These are phyloP conservation scores for Alternaria triticina DNA, from an alignment of 2,329 filamentous ascomycete species.

Conservation along the genomic window DNA sequence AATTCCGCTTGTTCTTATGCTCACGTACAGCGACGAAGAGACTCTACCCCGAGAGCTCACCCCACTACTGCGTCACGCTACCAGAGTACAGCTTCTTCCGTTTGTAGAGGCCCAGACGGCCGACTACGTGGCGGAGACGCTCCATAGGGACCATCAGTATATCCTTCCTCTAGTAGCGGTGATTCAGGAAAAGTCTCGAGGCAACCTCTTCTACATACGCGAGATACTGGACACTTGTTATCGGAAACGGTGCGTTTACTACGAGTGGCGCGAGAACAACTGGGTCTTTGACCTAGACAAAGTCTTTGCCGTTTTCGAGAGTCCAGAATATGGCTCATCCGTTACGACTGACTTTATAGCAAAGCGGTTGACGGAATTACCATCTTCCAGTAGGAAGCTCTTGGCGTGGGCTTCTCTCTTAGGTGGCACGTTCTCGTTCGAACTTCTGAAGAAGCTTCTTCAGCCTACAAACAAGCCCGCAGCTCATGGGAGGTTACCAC, in stretches of 20 bases:
- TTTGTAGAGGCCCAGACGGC: constrained; percentile 81
- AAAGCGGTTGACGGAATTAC: constrained; percentile 77
- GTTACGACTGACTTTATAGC: constrained; percentile 84
- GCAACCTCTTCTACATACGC: constrained; percentile 89
- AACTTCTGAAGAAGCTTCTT: constrained; percentile 77
- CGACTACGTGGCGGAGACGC: constrained; percentile 80
- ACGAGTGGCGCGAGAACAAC: constrained; percentile 79
- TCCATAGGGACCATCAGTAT: constrained; percentile 74
- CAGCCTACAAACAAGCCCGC: constrained; percentile 66
- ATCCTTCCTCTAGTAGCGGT: constrained; percentile 80
- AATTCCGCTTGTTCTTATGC: constrained; percentile 72
- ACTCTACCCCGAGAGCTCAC: constrained; percentile 46
- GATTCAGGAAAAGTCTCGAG: constrained; percentile 85
- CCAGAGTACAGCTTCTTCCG: constrained; percentile 73
- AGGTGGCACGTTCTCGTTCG: constrained; percentile 84
- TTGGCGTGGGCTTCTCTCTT: constrained; percentile 86
- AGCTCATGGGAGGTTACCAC: constrained; percentile 55
- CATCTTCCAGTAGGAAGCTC: constrained; percentile 74
- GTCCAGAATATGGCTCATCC: constrained; percentile 77
- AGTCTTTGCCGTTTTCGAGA: constrained; percentile 84
- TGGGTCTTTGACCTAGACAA: constrained; percentile 85
- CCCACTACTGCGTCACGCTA: constrained; percentile 53
- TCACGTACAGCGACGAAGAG: constrained; percentile 64
- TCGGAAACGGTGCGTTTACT: constrained; percentile 86
- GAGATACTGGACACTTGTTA: constrained; percentile 90